Base-by-base conservation (phyloP, 2,329 filamentous ascomycete species). In the Sclerotinia borealis region DNA sequence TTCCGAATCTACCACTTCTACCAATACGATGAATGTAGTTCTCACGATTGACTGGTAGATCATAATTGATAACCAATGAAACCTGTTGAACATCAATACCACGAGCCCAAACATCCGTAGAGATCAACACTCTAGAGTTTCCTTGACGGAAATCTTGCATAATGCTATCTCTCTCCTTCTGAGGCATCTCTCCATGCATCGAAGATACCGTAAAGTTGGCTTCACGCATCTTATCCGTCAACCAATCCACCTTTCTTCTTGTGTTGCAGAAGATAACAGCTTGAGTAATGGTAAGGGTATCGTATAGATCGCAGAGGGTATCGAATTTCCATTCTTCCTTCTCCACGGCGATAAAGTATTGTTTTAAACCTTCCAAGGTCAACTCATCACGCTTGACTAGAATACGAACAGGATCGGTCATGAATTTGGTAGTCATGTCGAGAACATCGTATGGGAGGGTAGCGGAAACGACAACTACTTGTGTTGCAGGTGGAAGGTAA, bases 251-350 rank as follows among this genome's bases (percentile, higher is more conserved):
- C 90, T 99, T 99, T 77, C 95, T 87, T 70, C 95, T 89, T 8
- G 95, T 99, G 79, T 99, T 99, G 84, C 95, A 99, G 83, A 99
- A 99, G 76, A 99, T 99, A 76, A 99, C 95, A 51, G 95, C 95
- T 80, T 98, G 95, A 19, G 95, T 98, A 75, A 99, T 98, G 62
- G 95, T 99, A 50, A 99, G 85, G 15, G 95, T 98, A 76, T 99
- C 95, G 83, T 99, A 99, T 64, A 99, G 88, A 79, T 99, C 95
- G 78, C 92, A 98, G 5, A 99, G 87, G 3, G 95, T 99, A 76
- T 99, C 95, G 72, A 99, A 96, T 78, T 99, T 99, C 95, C 95
- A 99, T 76, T 98, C 95, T 77, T 99, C 95, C 81, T 97, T 98
- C 79, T 99, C 95, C 25, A 98, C 95, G 1, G 95, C 95, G 72